Evolutionary conservation across 768 basidiomycete species (phyloP), one percentile per base, ranked within the genome.

Genomic region (Galerina sulciceps): DNA sequence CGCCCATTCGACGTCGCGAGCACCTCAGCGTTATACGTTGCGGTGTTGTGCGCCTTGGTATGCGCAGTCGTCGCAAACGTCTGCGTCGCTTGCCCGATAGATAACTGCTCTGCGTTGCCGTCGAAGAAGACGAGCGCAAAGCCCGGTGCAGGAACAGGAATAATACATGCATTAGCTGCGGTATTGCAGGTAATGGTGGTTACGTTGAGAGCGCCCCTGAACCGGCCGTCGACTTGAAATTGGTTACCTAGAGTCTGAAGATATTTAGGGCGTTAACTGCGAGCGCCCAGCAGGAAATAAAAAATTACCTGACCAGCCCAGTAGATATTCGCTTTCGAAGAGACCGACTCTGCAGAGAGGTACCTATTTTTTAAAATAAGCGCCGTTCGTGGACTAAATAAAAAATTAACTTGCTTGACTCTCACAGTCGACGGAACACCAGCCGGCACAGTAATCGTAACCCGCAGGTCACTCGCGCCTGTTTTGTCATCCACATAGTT

Each of bases 41-140:
- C 79, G 0, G 85, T 85, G 57, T 84, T 84, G 18, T 65, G 67
- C 13, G 69, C 73, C 62, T 81, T 81, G 8, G 86, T 88, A 15
- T 75, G 68, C 11, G 79, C 81, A 0, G 86, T 86, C 6, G 84
- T 88, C 9, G 84, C 60, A 67, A 85, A 89, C 15, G 85, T 87
- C 61, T 59, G 57, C n/a, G 61, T 57, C 2, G 67, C 65, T 49
- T 71, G 70, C 2, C 69, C 67, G 2, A 70, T 26, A 8, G 48
- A 20, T 2, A 65, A 22, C 15, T 53, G 43, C 2, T 60, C 58
- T 1, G 57, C 60, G 0, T 53, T 47, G 20, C 56, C 56, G 40
- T 69, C 81, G 17, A 93, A 75, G 77, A 91, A 91, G 55, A 93
- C 88, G 42, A 93, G 77, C 0, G 90, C 90, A 55, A 88, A 85